Evolutionary conservation across 306 rosid genomes (phyloP).

Genomic region (Datisca glomerata): DNA sequence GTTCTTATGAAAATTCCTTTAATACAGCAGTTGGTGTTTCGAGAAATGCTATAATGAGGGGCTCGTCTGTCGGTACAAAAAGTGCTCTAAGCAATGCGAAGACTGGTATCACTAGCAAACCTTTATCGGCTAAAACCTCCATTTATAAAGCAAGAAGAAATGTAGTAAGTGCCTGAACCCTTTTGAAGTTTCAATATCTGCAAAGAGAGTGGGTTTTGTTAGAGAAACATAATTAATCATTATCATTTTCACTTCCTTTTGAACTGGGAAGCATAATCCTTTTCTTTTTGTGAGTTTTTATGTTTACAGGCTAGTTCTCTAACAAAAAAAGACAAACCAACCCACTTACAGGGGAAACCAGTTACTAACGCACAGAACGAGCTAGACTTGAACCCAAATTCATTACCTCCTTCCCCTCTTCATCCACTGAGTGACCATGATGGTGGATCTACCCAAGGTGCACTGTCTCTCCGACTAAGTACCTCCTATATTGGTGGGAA

Average conservation of each 20-base stretch:
- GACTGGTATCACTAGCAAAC: conserved; percentile 24
- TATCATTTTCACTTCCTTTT: no score
- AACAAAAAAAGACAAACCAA: conserved; percentile 19
- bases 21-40: conserved; percentile 21
- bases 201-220: no score
- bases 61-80: conserved; percentile 17
- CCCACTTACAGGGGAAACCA: conserved; percentile 11
- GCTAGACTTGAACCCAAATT: conserved; percentile 10
- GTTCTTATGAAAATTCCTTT: no score
- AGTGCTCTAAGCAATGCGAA: conserved; percentile 22
- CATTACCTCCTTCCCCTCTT: conserved; percentile 10
- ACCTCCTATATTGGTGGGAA: conserved; percentile 20
- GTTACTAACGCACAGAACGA: conserved; percentile 25
- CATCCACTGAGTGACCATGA: conserved; percentile 3
- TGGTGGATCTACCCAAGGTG: conserved; percentile 14
- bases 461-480: conserved; percentile 22
- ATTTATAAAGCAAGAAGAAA: conserved; percentile 34
- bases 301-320: conserved; percentile 36
- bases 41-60: conserved; percentile 25
- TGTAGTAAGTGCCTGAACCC: conserved; percentile 48
- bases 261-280: conserved; percentile 12
- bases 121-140: conserved; percentile 29
- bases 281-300: conserved; percentile 4
- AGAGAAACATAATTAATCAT: no score
- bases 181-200: no score